Conservation (phyloP, 148 eudicot genomes). For the Rhododendron henanense region DNA sequence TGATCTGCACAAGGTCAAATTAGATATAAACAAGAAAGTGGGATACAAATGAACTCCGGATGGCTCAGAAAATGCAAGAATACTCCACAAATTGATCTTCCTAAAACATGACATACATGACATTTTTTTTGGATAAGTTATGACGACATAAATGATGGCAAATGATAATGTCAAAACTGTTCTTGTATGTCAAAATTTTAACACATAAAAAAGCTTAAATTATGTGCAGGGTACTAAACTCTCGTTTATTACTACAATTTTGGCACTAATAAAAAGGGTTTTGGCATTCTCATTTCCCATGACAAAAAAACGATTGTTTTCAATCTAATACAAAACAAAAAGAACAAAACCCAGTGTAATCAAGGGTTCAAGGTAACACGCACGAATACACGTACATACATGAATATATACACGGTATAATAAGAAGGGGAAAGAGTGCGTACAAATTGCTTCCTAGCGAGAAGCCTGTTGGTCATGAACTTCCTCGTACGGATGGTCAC, state of each 20-base stretch:
- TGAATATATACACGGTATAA: background rate
- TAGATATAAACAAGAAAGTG: background rate
- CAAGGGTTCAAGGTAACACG: background rate
- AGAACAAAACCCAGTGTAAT: background rate
- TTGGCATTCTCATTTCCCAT: background rate
- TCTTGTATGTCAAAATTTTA: background rate
- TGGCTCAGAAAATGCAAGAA: background rate
- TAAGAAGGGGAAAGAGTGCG: background rate
- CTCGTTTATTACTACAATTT: too few species aligned
- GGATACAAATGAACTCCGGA: background rate
- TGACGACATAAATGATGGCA: background rate
- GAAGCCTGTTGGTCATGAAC: constrained; percentile 86
- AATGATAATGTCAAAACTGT: background rate
- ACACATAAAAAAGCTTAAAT: too few species aligned
- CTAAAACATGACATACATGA: background rate
- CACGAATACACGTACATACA: background rate
- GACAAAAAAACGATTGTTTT: background rate
- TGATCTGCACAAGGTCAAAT: constrained; percentile 31
- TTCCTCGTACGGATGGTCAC: constrained; percentile 78
- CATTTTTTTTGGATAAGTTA: too few species aligned
- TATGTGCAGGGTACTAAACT: background rate
- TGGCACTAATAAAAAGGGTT: background rate
- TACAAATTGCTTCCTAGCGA: constrained; percentile 81
- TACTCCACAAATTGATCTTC: background rate
- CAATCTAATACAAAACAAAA: background rate